Evolutionary conservation across 371 early-diverging fungal genomes (phyloP).

Genomic region (Mortierella sp.): DNA sequence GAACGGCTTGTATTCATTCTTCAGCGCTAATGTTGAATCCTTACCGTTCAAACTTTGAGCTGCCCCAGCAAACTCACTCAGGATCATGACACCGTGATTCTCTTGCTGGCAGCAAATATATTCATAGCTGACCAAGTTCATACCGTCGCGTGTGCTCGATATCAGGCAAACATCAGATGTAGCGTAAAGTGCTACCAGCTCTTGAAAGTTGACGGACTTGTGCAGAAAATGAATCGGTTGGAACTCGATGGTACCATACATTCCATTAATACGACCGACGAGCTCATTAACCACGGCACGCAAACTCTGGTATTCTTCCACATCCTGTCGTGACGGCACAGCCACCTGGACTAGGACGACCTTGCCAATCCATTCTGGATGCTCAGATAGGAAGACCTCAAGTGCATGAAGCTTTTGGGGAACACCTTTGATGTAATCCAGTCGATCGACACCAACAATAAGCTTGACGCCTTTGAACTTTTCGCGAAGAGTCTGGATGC

Average conservation of each 20-base stretch:
- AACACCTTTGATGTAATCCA: conserved; percentile 99
- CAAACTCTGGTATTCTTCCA: conserved; percentile 97
- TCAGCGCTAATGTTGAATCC: background rate
- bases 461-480: conserved; percentile 92
- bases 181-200: conserved; percentile 96
- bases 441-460: conserved; percentile 98
- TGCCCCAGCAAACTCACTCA: conserved; percentile 99
- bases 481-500: conserved; percentile 84
- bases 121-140: conserved; percentile 99
- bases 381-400: conserved; percentile 90
- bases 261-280: conserved; percentile 97
- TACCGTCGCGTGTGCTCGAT: conserved; percentile 99
- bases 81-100: conserved; percentile 95
- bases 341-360: conserved; percentile 98
- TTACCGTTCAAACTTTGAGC: conserved; percentile 96
- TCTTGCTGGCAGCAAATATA: conserved; percentile 97
- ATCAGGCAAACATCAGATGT: conserved; percentile 97
- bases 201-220: conserved; percentile 95
- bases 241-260: conserved; percentile 93
- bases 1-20: background rate
- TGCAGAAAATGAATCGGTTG: conserved; percentile 99
- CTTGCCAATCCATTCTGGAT: conserved; percentile 96
- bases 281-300: conserved; percentile 93
- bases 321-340: conserved; percentile 97
- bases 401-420: conserved; percentile 98